Conservation (phyloP, 2,329 filamentous ascomycete genomes). For the Plectosphaerella sp. region DNA sequence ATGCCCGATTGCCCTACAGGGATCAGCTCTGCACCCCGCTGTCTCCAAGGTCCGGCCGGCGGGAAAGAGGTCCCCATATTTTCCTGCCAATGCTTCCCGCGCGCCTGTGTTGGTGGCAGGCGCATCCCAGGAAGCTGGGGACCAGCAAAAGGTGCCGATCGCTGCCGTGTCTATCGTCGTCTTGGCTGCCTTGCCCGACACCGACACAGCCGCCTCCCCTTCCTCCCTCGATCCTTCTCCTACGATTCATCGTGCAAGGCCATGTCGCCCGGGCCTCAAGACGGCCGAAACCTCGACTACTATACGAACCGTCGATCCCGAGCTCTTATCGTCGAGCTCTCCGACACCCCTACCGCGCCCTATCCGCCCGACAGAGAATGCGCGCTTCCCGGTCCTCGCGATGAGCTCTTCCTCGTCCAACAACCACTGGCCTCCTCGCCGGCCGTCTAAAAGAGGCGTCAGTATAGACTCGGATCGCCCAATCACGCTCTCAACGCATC, state of each 20-base stretch:
- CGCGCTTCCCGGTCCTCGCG: conserved; percentile 8
- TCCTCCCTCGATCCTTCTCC: too few relatives aligned
- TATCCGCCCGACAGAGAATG: conserved; percentile 2
- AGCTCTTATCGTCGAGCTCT: too few relatives aligned
- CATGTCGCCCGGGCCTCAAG: too few relatives aligned
- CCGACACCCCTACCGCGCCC: too few relatives aligned
- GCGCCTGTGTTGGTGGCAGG: background rate
- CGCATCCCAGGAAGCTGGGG: too few relatives aligned
- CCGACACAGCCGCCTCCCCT: too few relatives aligned
- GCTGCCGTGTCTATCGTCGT: too few relatives aligned
- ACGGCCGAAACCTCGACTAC: too few relatives aligned
- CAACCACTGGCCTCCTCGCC: conserved; percentile 32
- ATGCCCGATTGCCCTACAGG: background rate
- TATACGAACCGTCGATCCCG: too few relatives aligned
- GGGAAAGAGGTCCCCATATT: background rate
- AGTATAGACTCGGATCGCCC: conserved; percentile 11
- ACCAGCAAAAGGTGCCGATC: too few relatives aligned
- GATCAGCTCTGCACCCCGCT: background rate
- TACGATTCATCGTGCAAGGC: too few relatives aligned
- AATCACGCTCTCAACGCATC: background rate
- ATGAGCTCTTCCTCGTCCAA: conserved; percentile 12
- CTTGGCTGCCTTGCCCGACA: too few relatives aligned
- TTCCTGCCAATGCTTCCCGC: background rate
- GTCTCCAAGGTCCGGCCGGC: background rate
- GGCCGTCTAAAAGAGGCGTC: conserved; percentile 42